A percentile compares a stretch with the other conserved stretches of the same genome.
Evolutionary conservation across 129 eudicot species (phyloP).

Genomic region (Cynara cardunculus): DNA sequence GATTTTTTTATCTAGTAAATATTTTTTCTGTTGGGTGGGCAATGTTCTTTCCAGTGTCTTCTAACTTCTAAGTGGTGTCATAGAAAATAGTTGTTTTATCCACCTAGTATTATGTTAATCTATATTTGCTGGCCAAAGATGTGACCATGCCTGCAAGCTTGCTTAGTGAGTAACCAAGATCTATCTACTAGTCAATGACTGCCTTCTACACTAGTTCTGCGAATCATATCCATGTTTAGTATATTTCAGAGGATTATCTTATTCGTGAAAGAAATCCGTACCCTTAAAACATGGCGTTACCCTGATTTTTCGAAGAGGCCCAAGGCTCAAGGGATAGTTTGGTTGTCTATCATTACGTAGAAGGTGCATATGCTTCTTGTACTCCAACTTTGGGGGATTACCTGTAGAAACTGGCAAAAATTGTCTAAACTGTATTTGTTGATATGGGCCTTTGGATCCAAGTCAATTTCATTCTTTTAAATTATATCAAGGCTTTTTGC

Average conservation of each 20-base stretch:
- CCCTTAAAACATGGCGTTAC: not conserved
- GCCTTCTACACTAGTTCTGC: not conserved
- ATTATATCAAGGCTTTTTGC: no score
- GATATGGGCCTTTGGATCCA: no score
- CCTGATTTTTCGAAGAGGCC: not conserved
- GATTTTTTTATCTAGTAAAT: not conserved
- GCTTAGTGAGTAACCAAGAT: not conserved
- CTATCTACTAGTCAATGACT: not conserved
- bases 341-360: not conserved
- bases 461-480: no score
- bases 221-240: not conserved
- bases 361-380: no score
- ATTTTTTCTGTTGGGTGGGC: not conserved
- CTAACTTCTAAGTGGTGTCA: not conserved
- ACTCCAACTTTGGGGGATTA: no score
- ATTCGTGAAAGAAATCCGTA: not conserved
- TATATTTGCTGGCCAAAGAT: not conserved
- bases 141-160: not conserved
- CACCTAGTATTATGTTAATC: not conserved
- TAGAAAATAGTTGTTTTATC: not conserved
- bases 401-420: no score
- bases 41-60: not conserved
- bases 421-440: no score
- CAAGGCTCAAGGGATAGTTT: not conserved
- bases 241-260: not conserved